Conservation (phyloP, 768 basidiomycete species). For the Mycena pura region DNA sequence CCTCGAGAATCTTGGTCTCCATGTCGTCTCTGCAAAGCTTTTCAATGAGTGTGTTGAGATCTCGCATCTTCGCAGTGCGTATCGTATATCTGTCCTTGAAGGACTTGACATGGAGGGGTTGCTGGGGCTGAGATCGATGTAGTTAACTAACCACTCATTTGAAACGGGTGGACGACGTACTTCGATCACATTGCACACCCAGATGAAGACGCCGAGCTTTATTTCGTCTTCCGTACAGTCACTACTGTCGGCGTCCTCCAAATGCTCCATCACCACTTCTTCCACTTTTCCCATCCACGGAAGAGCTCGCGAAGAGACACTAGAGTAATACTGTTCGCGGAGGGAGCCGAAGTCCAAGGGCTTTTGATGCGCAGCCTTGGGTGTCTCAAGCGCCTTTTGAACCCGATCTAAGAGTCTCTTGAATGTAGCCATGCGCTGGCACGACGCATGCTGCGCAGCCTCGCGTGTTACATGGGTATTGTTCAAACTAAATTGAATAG, state of each 20-base stretch:
- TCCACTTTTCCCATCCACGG: constrained; percentile 46
- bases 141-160: constrained; percentile 7
- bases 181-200: constrained; percentile 49
- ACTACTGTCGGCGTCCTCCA: constrained; percentile 33
- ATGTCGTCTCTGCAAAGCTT: not conserved
- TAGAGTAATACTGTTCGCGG: constrained; percentile 34
- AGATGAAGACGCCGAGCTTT: constrained; percentile 51
- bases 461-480: constrained; percentile 22
- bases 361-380: not conserved
- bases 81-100: constrained; percentile 14
- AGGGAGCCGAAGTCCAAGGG: constrained; percentile 37
- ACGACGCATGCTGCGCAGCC: constrained; percentile 21
- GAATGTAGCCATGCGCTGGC: constrained; percentile 17
- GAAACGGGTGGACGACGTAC: constrained; percentile 32
- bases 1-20: constrained; percentile 11
- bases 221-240: constrained; percentile 34
- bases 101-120: constrained; percentile 21
- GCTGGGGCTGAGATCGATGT: constrained; percentile 16
- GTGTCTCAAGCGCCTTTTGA: constrained; percentile 5
- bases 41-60: constrained; percentile 1
- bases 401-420: constrained; percentile 9
- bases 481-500: constrained; percentile 18
- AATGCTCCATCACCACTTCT: constrained; percentile 17
- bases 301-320: constrained; percentile 23
- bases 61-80: not conserved